These are phyloP conservation scores for Coniochaeta sp. DNA, from an alignment of 2,329 filamentous ascomycete species.

Conservation along the genomic window DNA sequence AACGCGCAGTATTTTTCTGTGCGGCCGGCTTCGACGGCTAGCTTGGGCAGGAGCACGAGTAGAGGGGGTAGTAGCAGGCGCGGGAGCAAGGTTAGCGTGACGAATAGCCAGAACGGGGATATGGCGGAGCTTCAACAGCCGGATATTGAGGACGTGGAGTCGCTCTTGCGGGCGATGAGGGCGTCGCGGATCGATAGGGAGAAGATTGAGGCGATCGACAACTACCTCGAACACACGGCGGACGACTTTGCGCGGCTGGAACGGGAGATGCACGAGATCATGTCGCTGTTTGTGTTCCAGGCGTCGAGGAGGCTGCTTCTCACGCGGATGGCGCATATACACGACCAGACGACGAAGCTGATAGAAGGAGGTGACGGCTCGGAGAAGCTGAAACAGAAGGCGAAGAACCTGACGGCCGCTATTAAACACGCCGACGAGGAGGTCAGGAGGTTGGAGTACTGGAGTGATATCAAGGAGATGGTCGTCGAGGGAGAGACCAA, in stretches of 20 bases:
- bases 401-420: conserved; percentile 66
- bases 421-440: conserved; percentile 73
- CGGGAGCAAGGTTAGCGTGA: conserved; percentile 30
- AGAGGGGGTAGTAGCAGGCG: conserved; percentile 19
- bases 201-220: conserved; percentile 76
- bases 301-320: conserved; percentile 74
- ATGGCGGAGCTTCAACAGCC: conserved; percentile 46
- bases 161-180: conserved; percentile 62
- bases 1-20: conserved; percentile 77
- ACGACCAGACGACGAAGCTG: conserved; percentile 43
- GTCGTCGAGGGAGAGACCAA: conserved; percentile 44
- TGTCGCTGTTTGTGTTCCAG: conserved; percentile 85
- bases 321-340: conserved; percentile 57
- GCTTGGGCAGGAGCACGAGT: conserved; percentile 29
- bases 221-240: conserved; percentile 70
- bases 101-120: conserved; percentile 22
- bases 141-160: conserved; percentile 55
- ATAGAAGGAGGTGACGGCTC: conserved; percentile 19
- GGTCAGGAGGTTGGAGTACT: conserved; percentile 75
- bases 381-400: conserved; percentile 31
- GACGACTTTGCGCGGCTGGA: conserved; percentile 71
- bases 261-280: conserved; percentile 74
- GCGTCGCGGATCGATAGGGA: conserved; percentile 75
- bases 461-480: conserved; percentile 74
- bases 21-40: conserved; percentile 41